Evolutionary conservation across 176 grass and related monocot genomes (phyloP), one percentile per base, ranked within the genome.

Genomic region (Luzula sylvatica): DNA sequence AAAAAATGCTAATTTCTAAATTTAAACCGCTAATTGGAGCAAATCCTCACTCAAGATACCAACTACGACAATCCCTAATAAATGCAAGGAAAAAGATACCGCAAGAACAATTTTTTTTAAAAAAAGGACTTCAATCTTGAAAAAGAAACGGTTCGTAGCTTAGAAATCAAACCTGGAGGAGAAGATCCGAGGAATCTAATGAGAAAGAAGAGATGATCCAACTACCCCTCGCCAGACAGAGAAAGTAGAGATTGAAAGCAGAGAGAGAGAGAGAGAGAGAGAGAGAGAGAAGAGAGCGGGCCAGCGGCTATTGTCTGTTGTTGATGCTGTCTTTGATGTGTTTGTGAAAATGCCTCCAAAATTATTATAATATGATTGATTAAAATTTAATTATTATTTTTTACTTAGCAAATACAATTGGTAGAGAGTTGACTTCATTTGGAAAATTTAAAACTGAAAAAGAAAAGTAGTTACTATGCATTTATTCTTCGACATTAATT

Each of bases 121-220:
- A 35, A 32, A 9, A 64, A 46, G 2, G 20, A 26, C 38, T 46
- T 17, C 32, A 58, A 58, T 25, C 56, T 20, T 24, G 8, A 9
- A 18, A 32, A 30, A 14, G 15, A 17, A 48, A 46, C 9, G 9
- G 30, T 35, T 35, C 9, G 30, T 13, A 64, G 7, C 12, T 5
- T 23, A 20, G 60, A 64, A 45, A 64, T 64, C 60, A 47, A 49
- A 50, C 60, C 43, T 50, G 25, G 6, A 22, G 25, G 11, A 0
- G 60, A 64, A 64, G 60, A 50, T 64, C 43, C 43, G n/a, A 38
- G 4, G 25, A 32, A 28, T 28, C 25, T 23, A 35, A 16, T 7
- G 3, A 64, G 60, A 22, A 42, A 64, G 42, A 64, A 14, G 29
- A 64, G 42, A 64, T 26, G 60, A 64, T 47, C 60, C 60, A 64